phyloP scores from a whole-genome alignment of 352 stramenopile genomes.

The Pythium monospermum region DNA sequence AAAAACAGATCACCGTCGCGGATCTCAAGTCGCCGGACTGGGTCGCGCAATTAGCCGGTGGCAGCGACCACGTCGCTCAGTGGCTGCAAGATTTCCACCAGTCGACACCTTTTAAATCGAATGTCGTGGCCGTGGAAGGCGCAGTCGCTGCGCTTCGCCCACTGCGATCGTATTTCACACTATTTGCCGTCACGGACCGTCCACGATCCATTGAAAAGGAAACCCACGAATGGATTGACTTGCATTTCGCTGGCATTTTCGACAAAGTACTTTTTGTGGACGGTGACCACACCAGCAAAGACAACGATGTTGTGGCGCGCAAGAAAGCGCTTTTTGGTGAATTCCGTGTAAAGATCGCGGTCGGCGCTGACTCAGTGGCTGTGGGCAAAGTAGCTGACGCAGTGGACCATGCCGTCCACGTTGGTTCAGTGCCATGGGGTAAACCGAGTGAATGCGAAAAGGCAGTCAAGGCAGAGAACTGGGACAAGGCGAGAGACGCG shows the following conservation, averaged over 20 bases:
- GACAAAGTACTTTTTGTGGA: conserved; percentile 74
- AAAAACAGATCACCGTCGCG: conserved; percentile 29
- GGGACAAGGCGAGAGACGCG: conserved; percentile 26
- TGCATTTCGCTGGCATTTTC: conserved; percentile 55
- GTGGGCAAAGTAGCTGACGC: conserved; percentile 25
- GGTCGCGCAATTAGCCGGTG: conserved; percentile 24
- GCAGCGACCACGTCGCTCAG: conserved; percentile 25
- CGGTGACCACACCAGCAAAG: conserved; percentile 24
- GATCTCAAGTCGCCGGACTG: conserved; percentile 28
- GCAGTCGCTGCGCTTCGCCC: conserved; percentile 41
- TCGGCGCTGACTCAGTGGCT: conserved; percentile 33
- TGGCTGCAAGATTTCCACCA: conserved; percentile 38
- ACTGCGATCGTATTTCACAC: conserved; percentile 55
- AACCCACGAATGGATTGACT: conserved; percentile 73
- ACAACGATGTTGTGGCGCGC: conserved; percentile 31
- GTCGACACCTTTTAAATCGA: conserved; percentile 38
- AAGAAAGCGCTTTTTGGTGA: conserved; percentile 64
- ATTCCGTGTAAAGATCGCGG: conserved; percentile 55
- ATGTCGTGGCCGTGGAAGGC: conserved; percentile 26
- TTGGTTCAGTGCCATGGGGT: conserved; percentile 55
- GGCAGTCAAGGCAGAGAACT: conserved; percentile 24
- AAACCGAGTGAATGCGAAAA: conserved; percentile 13
- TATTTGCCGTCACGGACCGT: conserved; percentile 55
- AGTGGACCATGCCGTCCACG: conserved; percentile 30
- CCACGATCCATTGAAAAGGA: conserved; percentile 54